These are phyloP conservation scores for Wickerhamiella spandovensis DNA, from an alignment of 805 yeast genomes.

Conservation along the genomic window DNA sequence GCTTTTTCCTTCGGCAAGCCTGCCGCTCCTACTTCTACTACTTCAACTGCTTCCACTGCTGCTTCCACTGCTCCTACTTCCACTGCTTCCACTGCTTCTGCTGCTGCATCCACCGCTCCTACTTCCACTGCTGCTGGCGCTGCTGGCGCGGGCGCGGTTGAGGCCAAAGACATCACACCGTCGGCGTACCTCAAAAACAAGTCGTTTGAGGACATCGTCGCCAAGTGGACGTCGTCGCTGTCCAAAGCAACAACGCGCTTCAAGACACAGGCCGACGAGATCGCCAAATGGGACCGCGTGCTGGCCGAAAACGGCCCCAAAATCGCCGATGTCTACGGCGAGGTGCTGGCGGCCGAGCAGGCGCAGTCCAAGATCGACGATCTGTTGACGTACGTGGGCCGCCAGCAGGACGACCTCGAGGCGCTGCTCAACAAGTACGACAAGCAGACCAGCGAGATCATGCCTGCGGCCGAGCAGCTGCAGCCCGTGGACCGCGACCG, in stretches of 20 bases:
- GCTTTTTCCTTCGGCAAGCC: background rate
- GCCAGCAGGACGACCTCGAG: conserved; percentile 88
- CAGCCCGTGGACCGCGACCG: conserved; percentile 62
- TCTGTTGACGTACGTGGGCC: conserved; percentile 68
- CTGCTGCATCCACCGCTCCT: background rate
- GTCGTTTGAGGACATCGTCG: conserved; percentile 81
- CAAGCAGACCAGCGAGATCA: conserved; percentile 29
- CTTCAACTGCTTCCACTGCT: too few relatives aligned
- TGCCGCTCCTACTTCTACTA: too few relatives aligned
- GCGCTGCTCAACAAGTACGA: conserved; percentile 72
- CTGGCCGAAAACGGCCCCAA: conserved; percentile 78
- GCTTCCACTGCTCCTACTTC: too few relatives aligned
- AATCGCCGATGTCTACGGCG: conserved; percentile 61
- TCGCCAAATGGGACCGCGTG: conserved; percentile 75
- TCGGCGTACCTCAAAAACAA: conserved; percentile 61
- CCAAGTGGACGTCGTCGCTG: conserved; percentile 85
- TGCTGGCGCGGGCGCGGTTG: conserved; percentile 9
- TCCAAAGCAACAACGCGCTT: conserved; percentile 62
- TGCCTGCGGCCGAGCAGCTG: conserved; percentile 24
- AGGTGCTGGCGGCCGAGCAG: conserved; percentile 70
- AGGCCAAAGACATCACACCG: conserved; percentile 33
- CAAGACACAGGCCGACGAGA: conserved; percentile 56
- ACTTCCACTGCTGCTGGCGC: conserved; percentile 7
- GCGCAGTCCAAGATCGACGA: conserved; percentile 80
- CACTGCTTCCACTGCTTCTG: too few relatives aligned